Evolutionary conservation across 1,284 basidiomycete genomes (phyloP), one percentile per base, ranked within the genome.

Genomic region (Leccinum angustisporum): DNA sequence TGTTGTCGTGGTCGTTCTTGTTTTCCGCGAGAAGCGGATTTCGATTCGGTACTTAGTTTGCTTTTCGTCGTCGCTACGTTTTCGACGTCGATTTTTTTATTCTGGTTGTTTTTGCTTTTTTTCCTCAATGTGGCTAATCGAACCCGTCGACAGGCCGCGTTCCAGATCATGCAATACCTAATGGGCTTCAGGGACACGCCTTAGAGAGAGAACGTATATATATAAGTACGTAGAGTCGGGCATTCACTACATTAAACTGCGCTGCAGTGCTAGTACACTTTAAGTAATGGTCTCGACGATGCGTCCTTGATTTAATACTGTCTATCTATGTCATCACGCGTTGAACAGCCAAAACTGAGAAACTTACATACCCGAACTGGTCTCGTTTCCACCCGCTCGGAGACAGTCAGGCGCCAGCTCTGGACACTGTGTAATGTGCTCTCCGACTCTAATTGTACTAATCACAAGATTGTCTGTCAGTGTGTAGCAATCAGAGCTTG

Each of bases 151-250:
- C 59, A 87, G 84, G 85, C 88, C 52, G 82, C 85, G 1, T 85
- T 87, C 76, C 88, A 90, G 70, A 84, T 80, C 56, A 88, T 90
- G 86, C 75, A 85, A 68, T 89, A 82, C 68, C 71, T 90, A 62
- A 80, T 90, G 83, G 88, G 88, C 14, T 83, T 86, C 73, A 82
- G 88, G 61, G 67, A 72, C 2, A 78, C 72, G 4, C 80, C 79
- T 4, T 83, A 71, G 57, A 43, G n/a, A 16, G n/a, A 43, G 9
- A 50, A 5, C 7, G 18, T 50, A 4, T 50, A 9, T 13, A 14
- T 27, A 27, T 27, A 27, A 21, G 18, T 21, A 21, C 27, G 25
- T 27, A 27, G 25, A 27, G 25, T 27, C 4, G 25, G 25, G 25
- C 25, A n/a, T 43, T 18, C 40, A 21, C 11, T 21, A 2, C 11